Percentiles rank a stretch among this genome's conserved stretches.
Conservation (phyloP, 176 grass and related monocot genomes). For the Oryza meyeriana region DNA sequence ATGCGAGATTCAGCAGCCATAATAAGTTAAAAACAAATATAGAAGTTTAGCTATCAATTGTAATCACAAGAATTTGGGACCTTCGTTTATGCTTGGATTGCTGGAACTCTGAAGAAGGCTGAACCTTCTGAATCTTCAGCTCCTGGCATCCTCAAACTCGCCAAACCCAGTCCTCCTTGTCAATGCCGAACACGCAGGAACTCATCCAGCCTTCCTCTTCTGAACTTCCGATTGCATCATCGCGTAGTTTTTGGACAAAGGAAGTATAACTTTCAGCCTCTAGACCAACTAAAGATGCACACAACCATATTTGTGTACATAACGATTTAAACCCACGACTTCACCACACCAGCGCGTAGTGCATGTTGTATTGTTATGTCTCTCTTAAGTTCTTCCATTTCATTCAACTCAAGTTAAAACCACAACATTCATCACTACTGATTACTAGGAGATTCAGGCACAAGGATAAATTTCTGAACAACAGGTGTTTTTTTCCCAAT, state of each 20-base stretch:
- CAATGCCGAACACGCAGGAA: no score
- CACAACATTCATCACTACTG: not conserved
- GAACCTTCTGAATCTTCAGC: not conserved
- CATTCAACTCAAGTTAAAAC: not conserved
- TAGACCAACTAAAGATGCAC: no score
- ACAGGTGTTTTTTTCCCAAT: not conserved
- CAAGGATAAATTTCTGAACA: not conserved
- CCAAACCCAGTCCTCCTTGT: not conserved
- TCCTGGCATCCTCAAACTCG: not conserved
- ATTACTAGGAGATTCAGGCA: not conserved
- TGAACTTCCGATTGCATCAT: no score
- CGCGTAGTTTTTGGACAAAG: no score
- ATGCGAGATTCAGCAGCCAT: not conserved
- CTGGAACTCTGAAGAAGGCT: not conserved
- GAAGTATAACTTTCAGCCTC: no score
- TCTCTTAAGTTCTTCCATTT: not conserved
- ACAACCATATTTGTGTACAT: no score
- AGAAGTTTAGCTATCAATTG: not conserved
- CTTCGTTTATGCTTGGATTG: not conserved
- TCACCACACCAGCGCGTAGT: no score
- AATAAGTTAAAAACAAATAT: not conserved
- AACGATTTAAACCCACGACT: no score
- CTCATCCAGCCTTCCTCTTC: no score
- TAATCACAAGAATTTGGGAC: not conserved
- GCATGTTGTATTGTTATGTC: not conserved